Base-by-base conservation (phyloP, 257 asterid species). In the Solanum etuberosum region DNA sequence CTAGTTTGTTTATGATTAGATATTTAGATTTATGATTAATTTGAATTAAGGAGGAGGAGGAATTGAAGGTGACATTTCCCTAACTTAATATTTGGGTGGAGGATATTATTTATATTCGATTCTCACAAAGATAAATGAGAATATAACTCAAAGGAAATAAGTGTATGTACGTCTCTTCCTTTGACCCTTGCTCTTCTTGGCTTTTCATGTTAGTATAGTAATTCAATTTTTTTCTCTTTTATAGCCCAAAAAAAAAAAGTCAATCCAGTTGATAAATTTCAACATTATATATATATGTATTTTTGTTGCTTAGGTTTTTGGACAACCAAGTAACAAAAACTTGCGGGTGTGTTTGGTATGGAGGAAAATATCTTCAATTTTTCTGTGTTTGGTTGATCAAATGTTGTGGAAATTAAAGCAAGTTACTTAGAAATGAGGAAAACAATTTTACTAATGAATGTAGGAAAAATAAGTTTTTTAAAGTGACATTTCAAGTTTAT, bases 161-260 rank as follows among this genome's bases (percentile, higher is more conserved):
- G 67, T 80, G 85, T 29, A 9, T 20, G 85, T 80, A 80, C 93
- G 96, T 89, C 93, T 92, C 93, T 88, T 87, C 92, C 87, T 80
- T 85, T 83, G 93, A 91, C 91, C 88, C 87, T 77, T 83, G 76
- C 51, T 57, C 85, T 89, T 51, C 77, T 88, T 87, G 88, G 80
- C 91, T 88, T 84, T 90, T 88, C 85, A 40, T 83, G 74, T 46
- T 48, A 83, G 29, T 29, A 80, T 46, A 88, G 57, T 74, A 34
- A 35, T 72, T 72, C 29, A 20, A 6, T 15, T 68, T 68, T 23
- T 51, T 63, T 68, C 37, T 20, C 42, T 34, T 70, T 70, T 70
- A 34, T 70, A 31, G 77, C 1, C 16, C 32, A 32, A 31, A 18
- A 71, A 31, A 71, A 16, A 70, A 25, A 12, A 68, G 10, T 32